phyloP scores from a whole-genome alignment of 768 basidiomycete genomes.

The Xanthoconium stramineum region DNA sequence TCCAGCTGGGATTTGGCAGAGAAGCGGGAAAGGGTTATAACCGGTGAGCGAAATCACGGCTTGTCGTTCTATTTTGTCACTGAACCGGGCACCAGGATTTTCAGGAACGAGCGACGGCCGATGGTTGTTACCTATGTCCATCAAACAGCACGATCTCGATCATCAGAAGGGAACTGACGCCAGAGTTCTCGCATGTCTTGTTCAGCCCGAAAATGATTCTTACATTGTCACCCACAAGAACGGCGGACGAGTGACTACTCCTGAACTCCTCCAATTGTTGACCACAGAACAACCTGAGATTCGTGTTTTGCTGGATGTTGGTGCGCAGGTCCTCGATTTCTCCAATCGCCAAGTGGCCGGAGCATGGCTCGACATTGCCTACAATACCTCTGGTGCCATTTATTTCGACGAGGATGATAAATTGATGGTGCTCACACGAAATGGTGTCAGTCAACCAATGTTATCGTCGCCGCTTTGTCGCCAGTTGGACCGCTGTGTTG shows the following conservation, averaged over 20 bases:
- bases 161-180: constrained; percentile 41
- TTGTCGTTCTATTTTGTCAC: not conserved
- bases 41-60: not conserved
- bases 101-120: constrained; percentile 38
- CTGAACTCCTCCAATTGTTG: not conserved
- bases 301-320: constrained; percentile 15
- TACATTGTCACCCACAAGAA: constrained; percentile 4
- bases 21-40: constrained; percentile 9
- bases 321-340: constrained; percentile 52
- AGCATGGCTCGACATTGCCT: constrained; percentile 36
- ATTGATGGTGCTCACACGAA: constrained; percentile 24
- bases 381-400: constrained; percentile 20
- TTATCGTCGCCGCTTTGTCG: constrained; percentile 26
- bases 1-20: constrained; percentile 36
- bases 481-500: constrained; percentile 29
- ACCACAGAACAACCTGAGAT: not conserved
- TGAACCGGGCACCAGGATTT: constrained; percentile 24
- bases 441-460: constrained; percentile 20
- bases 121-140: constrained; percentile 35
- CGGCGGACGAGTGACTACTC: not conserved
- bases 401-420: constrained; percentile 32
- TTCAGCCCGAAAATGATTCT: constrained; percentile 15
- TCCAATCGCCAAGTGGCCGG: constrained; percentile 39
- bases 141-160: constrained; percentile 25
- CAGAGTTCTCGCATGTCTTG: constrained; percentile 24